Base-by-base conservation (phyloP, 805 yeast genomes). In the Danielia reshetovae region DNA sequence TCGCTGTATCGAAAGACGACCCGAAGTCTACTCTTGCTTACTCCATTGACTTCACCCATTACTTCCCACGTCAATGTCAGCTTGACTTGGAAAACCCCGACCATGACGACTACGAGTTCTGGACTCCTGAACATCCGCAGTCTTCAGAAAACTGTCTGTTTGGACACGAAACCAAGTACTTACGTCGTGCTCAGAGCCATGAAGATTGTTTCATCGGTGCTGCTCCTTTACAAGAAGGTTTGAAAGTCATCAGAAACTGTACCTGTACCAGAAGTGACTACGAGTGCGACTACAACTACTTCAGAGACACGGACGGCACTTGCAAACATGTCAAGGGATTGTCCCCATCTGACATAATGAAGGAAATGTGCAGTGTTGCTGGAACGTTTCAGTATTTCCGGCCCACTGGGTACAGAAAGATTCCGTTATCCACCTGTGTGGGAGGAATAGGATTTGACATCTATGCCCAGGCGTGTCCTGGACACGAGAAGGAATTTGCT, bases 241-340 rank as follows among this genome's bases (percentile, higher is more conserved):
- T 68, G 51, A 72, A 70, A 44, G 65, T 73, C 9, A 55, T 73
- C 8, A 67, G 77, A 40, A 80, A 85, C 55, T 93, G 98, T 63
- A 55, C 81, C 1, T 93, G 98, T 64, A 72, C 93, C 0, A 74
- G 96, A 58, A 73, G 74, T 34, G 98, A 90, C 49, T 93, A 67
- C 53, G 98, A 93, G 59, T 93, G 98, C 72, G 98, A 93, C 57
- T 86, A 79, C 65, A 89, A 89, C 60, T 89, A 70, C 57, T 74
- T 60, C 38, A 71, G 81, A 39, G 79, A 79, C 32, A 41, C 49
- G 0, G 96, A 87, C 52, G 95, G 95, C 14, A 83, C 93, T 3
- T 93, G 98, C 64, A 77, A 77, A 54, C 72, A 88, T 26, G 85
- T 88, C n/a, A 65, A 70, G 14, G 97, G 96, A 0, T 65, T 76